phyloP scores from a whole-genome alignment of 2,329 filamentous ascomycete species.

The Penicillium sp. region DNA sequence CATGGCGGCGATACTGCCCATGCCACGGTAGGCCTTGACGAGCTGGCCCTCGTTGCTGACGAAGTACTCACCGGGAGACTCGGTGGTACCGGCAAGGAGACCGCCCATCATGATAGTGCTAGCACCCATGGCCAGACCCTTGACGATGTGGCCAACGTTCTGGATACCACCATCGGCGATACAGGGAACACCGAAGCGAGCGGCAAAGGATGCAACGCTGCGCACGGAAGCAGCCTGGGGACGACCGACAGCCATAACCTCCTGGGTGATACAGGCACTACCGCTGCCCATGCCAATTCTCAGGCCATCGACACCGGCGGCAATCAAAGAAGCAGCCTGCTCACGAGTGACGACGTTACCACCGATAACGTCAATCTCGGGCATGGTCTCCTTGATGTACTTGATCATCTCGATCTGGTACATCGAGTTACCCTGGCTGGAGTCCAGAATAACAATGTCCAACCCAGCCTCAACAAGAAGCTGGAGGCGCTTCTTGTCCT shows the following conservation, averaged over 20 bases:
- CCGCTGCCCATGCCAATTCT: slow-evolving; percentile 99
- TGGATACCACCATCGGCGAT: slow-evolving; percentile 98
- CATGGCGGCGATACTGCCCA: slow-evolving; percentile 99
- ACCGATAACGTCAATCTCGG: slow-evolving; percentile 87
- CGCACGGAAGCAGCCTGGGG: slow-evolving; percentile 93
- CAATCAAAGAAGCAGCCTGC: slow-evolving; percentile 88
- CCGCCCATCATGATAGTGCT: slow-evolving; percentile 99
- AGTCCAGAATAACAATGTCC: slow-evolving; percentile 93
- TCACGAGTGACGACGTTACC: slow-evolving; percentile 98
- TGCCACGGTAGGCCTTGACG: slow-evolving; percentile 98
- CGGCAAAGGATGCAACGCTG: slow-evolving; percentile 84
- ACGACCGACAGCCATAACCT: slow-evolving; percentile 98
- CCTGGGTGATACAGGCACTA: slow-evolving; percentile 97
- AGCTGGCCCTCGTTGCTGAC: slow-evolving; percentile 95
- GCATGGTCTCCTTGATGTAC: slow-evolving; percentile 85
- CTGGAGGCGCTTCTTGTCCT: slow-evolving; percentile 82
- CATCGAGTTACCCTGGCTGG: slow-evolving; percentile 96
- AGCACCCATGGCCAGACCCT: slow-evolving; percentile 90
- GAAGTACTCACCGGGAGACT: slow-evolving; percentile 95
- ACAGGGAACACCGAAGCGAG: slow-evolving; percentile 91
- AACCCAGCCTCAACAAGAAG: slow-evolving; percentile 91
- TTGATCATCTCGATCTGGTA: slow-evolving; percentile 99
- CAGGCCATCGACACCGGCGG: slow-evolving; percentile 90
- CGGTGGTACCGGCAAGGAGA: slow-evolving; percentile 91
- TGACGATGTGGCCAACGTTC: slow-evolving; percentile 98